Evolutionary conservation across 768 basidiomycete genomes (phyloP), one percentile per base, ranked within the genome.

Genomic region (Panellus pusillus): DNA sequence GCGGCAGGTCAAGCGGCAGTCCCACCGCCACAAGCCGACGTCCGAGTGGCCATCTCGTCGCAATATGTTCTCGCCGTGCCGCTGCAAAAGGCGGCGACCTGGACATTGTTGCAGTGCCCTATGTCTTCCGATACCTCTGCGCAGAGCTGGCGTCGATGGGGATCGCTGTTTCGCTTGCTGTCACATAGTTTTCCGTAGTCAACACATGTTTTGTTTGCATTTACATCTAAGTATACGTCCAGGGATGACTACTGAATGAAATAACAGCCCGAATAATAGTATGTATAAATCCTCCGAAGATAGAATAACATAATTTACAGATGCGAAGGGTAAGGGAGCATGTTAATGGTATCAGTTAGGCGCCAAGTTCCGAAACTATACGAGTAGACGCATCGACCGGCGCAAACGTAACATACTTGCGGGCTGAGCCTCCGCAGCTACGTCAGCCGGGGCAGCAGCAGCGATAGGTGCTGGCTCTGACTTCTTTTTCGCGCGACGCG

Each of bases 111-210:
- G 96, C 96, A 12, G 82, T 99, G 18, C 97, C 97, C 7, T 98
- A 91, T 65, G 94, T 96, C 46, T 96, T 97, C 72, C 80, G 92
- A 44, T 92, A 94, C 74, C 79, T 98, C 11, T 94, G 95, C 66
- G 90, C 95, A 2, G 97, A 99, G 73, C 74, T 99, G 62, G 95
- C 95, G n/a, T 89, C 92, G 15, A 98, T 98, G 96, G 96, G 97
- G 42, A 98, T 99, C 63, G 84, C 89, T 32, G 80, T 98, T 46
- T 90, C 91, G 44, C 71, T 98, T 44, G 86, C 90, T 66, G 82
- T 95, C 47, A 79, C 70, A 46, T 91, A 72, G 68, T 44, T 44
- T n/a, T 49, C 17, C 35, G 39, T 58, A n/a, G 24, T 51, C 42
- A 19, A 27, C 46, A 24, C 39, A 40, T 57, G 52, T 57, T 48